Base-by-base conservation (phyloP, 176 grass and related monocot species). In the Miscanthus lutarioriparius region DNA sequence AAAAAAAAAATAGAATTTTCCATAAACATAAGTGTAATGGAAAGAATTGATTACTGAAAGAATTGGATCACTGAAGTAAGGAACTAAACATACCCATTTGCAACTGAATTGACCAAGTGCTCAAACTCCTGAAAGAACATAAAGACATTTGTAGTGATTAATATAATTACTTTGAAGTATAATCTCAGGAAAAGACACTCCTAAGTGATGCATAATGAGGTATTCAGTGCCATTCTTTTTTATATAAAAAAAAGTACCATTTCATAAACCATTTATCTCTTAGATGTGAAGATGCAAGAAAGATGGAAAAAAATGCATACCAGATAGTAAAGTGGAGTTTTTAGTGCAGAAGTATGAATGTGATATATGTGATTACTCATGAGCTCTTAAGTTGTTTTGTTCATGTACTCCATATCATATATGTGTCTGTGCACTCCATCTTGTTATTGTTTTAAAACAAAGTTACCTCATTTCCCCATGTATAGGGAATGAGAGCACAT, bases 121-220 rank as follows among this genome's bases (percentile, higher is more conserved):
- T 43, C 7, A 33, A 81, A 87, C 61, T 81, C 85, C 85, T 81
- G 61, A 68, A 87, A 87, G 33, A 81, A 87, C 12, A 79, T 63
- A 45, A 75, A 33, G 45, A 58, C 11, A 87, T 32, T 53, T 36
- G 17, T 1, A n/a, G 3, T 54, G 47, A 75, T 23, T 49, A 32
- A 56, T 74, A 66, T 48, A 49, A 54, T 56, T 56, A 22, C 17
- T 56, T 56, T 8, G 19, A 56, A 56, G 51, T 68, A 67, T 33
- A 68, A 36, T 36, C 6, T 20, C 32, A 37, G 32, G 14, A 68
- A 68, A 68, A 37, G 13, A 68, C 19, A 68, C 65, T 67, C 2
- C 2, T 67, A 16, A 67, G 7, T 67, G 15, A 67, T 67, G 30
- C 32, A 35, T 19, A 67, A 67, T 67, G 64, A 3, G 17, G 17